Evolutionary conservation across 306 rosid genomes (phyloP).

Genomic region (Vigna hirtella): DNA sequence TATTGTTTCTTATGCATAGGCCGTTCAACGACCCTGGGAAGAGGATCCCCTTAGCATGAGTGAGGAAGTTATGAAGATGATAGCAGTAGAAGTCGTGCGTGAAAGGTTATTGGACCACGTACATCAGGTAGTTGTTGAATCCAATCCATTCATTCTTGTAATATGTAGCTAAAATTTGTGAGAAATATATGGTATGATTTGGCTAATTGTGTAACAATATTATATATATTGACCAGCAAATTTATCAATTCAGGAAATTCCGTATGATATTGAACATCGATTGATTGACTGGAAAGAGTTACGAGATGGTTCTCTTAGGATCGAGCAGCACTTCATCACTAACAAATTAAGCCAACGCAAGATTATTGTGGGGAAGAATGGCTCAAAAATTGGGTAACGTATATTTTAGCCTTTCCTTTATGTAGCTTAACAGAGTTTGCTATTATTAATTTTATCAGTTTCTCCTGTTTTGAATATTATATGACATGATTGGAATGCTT

Average conservation of each 20-base stretch:
- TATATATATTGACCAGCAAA: conserved; percentile 27
- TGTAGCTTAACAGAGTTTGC: neutral
- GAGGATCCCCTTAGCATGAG: conserved; percentile 86
- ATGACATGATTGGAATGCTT: conserved; percentile 6
- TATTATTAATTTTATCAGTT: neutral
- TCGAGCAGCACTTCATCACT: conserved; percentile 88
- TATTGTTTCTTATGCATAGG: conserved; percentile 63
- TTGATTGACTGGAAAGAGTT: conserved; percentile 93
- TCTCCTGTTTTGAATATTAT: conserved; percentile 3
- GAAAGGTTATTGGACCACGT: conserved; percentile 93
- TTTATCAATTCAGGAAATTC: conserved; percentile 77
- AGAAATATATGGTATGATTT: neutral
- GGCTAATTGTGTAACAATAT: conserved; percentile 29
- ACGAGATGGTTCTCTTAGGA: conserved; percentile 89
- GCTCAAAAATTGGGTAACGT: conserved; percentile 92
- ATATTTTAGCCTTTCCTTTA: conserved; percentile 5
- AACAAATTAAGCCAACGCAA: conserved; percentile 84
- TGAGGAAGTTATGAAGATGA: conserved; percentile 90
- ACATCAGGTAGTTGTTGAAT: conserved; percentile 74
- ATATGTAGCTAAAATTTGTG: conserved; percentile 23
- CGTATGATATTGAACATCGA: conserved; percentile 83
- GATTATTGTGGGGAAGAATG: conserved; percentile 92
- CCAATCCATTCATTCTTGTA: neutral
- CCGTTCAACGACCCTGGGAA: conserved; percentile 92
- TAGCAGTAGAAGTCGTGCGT: conserved; percentile 93